Evolutionary conservation across 768 basidiomycete genomes (phyloP), one percentile per base, ranked within the genome.

Genomic region (Xanthoconium purpureum): DNA sequence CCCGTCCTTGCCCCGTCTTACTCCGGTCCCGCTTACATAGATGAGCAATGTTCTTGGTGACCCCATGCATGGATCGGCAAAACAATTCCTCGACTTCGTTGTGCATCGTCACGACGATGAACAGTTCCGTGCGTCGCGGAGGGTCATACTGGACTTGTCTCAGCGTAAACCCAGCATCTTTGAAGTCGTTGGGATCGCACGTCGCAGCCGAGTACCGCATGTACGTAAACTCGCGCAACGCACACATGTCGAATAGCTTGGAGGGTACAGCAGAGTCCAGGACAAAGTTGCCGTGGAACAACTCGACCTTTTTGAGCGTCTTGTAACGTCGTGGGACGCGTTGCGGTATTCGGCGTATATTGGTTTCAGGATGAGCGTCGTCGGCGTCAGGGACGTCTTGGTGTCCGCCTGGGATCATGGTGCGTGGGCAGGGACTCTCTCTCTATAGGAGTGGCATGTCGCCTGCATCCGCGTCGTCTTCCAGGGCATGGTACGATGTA

Each of bases 41-140:
- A 71, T 96, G 91, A 6, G 87, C 87, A 43, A 98, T 80, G 63
- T 98, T 98, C 80, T 91, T 93, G 72, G 96, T 92, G 7, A 97
- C 90, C 50, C 95, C 95, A 66, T 95, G 90, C 91, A 98, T 94
- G 0, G 95, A 93, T 40, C 94, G 75, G 64, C 87, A 87, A 73
- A 98, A 98, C 7, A 98, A 78, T 64, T 87, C 83, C 69, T 96
- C 94, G 64, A 91, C 85, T 65, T 94, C 94, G 66, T 97, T 96
- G 71, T 96, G 96, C 94, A 98, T 96, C 14, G 95, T 98, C 84
- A 98, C 88, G 42, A 97, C 95, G 63, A 98, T 95, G 74, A 97
- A 96, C 15, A 98, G 77, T 72, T 98, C 96, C 35, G 95, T 97
- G 35, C 89, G 80, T 18, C 95, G 79, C 0, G 91, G 89, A 0